Percentiles rank a stretch among this genome's conserved stretches.
phyloP scores from a whole-genome alignment of 331 rosid genomes.

The Malus hybrid region DNA sequence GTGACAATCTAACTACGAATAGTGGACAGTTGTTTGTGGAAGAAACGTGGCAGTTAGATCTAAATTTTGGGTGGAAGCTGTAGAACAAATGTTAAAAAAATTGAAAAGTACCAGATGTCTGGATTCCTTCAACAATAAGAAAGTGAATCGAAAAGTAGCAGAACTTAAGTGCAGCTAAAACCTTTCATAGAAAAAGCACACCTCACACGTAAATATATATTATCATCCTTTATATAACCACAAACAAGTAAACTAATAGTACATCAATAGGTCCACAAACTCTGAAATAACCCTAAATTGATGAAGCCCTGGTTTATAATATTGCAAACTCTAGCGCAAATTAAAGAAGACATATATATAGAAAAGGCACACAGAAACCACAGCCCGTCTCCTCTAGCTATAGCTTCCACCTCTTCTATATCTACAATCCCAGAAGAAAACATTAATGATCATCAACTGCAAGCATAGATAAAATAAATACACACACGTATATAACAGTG shows the following conservation, averaged over 20 bases:
- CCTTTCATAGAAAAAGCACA: not conserved
- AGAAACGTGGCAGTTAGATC: not conserved
- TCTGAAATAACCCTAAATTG: not conserved
- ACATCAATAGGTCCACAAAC: conserved; percentile 13
- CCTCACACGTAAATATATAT: not conserved
- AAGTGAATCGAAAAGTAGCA: conserved; percentile 27
- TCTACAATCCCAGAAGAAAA: conserved; percentile 37
- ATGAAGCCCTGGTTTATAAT: not conserved
- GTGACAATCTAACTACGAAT: not conserved
- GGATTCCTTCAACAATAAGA: conserved; percentile 17
- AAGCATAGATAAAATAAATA: too few species aligned
- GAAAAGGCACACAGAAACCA: conserved; percentile 11
- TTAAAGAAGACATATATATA: not conserved
- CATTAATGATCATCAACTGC: not conserved
- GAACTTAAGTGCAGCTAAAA: not conserved
- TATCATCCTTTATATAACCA: not conserved
- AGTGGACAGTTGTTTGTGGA: not conserved
- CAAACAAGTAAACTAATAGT: conserved; percentile 1
- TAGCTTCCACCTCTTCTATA: conserved; percentile 31
- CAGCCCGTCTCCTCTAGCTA: not conserved
- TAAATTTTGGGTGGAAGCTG: not conserved
- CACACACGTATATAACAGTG: too few species aligned
- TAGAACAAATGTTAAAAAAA: conserved; percentile 1
- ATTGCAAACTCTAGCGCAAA: not conserved
- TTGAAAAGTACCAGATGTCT: not conserved